Percentiles rank a stretch among this genome's conserved stretches.
These are phyloP conservation scores for Verticillium nubilum DNA, from an alignment of 2,329 filamentous ascomycete genomes.

Conservation along the genomic window DNA sequence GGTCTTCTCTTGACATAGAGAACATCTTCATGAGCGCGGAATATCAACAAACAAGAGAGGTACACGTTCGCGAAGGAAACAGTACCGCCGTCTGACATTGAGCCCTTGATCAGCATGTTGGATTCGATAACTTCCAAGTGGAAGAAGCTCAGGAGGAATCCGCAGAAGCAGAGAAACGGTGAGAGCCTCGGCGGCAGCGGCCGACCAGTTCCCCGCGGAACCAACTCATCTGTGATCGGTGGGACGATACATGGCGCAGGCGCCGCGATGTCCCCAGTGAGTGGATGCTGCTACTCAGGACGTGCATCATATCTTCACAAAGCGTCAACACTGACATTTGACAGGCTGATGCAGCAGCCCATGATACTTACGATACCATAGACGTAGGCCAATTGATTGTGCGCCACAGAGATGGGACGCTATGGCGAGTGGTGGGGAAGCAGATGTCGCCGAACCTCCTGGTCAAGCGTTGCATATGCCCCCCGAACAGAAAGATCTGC, in stretches of 20 bases:
- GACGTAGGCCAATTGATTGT: neutral
- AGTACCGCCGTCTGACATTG: too few species aligned
- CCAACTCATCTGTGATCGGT: neutral
- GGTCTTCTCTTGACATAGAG: too few species aligned
- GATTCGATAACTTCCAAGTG: neutral
- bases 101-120: neutral
- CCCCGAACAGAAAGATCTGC: neutral
- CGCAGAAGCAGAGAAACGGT: neutral
- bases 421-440: neutral
- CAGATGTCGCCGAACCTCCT: neutral
- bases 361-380: neutral
- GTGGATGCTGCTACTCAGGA: neutral
- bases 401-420: neutral
- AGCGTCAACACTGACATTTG: neutral
- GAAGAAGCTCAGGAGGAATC: neutral
- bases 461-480: neutral
- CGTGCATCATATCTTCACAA: neutral
- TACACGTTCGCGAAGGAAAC: too few species aligned
- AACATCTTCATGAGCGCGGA: too few species aligned
- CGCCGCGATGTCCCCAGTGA: neutral
- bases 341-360: neutral
- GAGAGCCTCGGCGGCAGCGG: neutral
- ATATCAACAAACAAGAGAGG: too few species aligned
- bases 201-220: neutral
- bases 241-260: neutral